Evolutionary conservation across 1,139 yeast species (phyloP).

Genomic region (Candida albicans): DNA sequence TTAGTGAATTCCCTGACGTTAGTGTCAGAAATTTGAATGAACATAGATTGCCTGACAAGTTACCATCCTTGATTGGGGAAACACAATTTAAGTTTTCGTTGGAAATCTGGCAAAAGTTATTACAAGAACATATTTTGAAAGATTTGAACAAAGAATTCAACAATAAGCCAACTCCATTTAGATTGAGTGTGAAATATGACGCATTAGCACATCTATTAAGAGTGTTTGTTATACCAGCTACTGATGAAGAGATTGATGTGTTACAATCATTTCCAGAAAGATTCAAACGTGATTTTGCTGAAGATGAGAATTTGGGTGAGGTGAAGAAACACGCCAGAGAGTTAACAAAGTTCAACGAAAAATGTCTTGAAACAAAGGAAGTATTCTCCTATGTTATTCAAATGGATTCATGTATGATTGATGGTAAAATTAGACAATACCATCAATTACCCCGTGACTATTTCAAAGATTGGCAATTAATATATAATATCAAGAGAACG

Average conservation of each 20-base stretch:
- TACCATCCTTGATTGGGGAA: constrained; percentile 61
- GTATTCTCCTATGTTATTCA: constrained; percentile 9
- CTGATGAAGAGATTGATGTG: constrained; percentile 21
- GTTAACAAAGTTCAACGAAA: constrained; percentile 19
- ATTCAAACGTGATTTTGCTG: constrained; percentile 25
- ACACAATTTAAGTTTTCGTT: constrained; percentile 69
- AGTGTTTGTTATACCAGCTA: constrained; percentile 36
- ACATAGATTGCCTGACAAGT: constrained; percentile 26
- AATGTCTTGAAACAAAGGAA: constrained; percentile 7
- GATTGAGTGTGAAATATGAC: constrained; percentile 25
- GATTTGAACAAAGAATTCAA: constrained; percentile 24
- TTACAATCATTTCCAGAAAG: constrained; percentile 27
- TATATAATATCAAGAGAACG: constrained; percentile 7
- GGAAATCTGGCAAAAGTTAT: constrained; percentile 52
- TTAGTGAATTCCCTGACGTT: constrained; percentile 8
- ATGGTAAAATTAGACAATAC: not conserved
- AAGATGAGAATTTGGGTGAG: constrained; percentile 20
- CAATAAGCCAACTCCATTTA: constrained; percentile 21
- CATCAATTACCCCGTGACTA: constrained; percentile 2
- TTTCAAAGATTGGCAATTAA: constrained; percentile 8
- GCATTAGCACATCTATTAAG: constrained; percentile 17
- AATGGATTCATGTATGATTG: constrained; percentile 3
- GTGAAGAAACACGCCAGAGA: constrained; percentile 20
- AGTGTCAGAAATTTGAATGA: constrained; percentile 14
- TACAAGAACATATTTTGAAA: constrained; percentile 35